Base-by-base conservation (phyloP, 2,329 filamentous ascomycete species). In the Hypoxylon sp. region DNA sequence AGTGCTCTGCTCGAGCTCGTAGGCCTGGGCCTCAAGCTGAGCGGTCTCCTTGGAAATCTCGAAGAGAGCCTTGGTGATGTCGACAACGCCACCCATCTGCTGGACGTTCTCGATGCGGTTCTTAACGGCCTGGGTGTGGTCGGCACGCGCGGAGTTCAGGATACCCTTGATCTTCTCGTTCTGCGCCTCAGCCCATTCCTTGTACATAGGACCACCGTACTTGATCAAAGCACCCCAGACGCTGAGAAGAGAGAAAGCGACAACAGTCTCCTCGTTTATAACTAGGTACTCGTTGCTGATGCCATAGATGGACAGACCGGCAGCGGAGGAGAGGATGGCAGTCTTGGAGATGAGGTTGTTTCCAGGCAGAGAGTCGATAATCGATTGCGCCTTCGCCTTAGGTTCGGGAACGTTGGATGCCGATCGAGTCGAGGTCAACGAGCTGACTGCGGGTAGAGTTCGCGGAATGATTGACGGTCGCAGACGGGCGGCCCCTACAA, bases 211-310 rank as follows among this genome's bases (percentile, higher is more conserved):
- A 47, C 93, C 94, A 69, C 90, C 91, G 74, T 91, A 97, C 78
- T 95, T 94, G 79, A 90, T 93, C 68, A 96, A 83, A 59, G 87
- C 91, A 70, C 82, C 88, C 88, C 96, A 99, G 72, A 97, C 90
- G 73, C 88, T 91, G 71, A 97, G 80, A 69, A 99, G 82, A 75
- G 89, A 94, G 78, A 99, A 84, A 63, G 90, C 90, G 71, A 96
- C 90, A 72, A 99, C 89, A 60, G 92, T 89, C 82, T 99, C 94
- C 83, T 99, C 94, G 81, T 99, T 99, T 78, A 99, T 83, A 73
- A 99, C 91, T 78, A 97, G 97, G 82, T 97, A 91, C 85, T 99
- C 94, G 80, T 96, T 99, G 87, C 90, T 95, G 78, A 99, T 91
- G 70, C 91, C 94, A 73, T 94, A 96, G 75, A 96, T 84, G 69